These are phyloP conservation scores for Phaffia rhodozyma DNA, from an alignment of 1,284 basidiomycete genomes.

Conservation along the genomic window DNA sequence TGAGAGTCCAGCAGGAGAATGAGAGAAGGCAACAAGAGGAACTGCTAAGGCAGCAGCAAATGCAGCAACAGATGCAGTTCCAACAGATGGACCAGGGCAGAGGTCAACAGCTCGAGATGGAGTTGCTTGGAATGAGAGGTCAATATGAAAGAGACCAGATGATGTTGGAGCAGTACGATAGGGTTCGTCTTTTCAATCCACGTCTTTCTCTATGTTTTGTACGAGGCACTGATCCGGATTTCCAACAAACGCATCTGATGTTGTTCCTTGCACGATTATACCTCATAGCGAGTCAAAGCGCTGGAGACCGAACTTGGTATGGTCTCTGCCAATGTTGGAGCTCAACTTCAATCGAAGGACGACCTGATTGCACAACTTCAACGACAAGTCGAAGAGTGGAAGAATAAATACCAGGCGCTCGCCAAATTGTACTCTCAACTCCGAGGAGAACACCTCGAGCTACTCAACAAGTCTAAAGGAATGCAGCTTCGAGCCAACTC, in stretches of 20 bases:
- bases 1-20: constrained; percentile 52
- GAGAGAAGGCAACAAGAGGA: constrained; percentile 82
- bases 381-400: constrained; percentile 93
- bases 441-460: constrained; percentile 91
- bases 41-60: constrained; percentile 61
- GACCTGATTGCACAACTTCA: constrained; percentile 92
- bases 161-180: constrained; percentile 94
- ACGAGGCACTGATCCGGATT: constrained; percentile 2
- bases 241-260: not conserved
- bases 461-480: constrained; percentile 94
- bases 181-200: constrained; percentile 42
- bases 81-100: constrained; percentile 53
- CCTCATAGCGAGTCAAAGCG: constrained; percentile 73
- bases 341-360: constrained; percentile 86
- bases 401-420: constrained; percentile 96
- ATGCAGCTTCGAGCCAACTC: constrained; percentile 97
- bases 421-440: constrained; percentile 98
- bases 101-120: constrained; percentile 71
- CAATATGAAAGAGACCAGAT: constrained; percentile 98
- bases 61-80: constrained; percentile 44
- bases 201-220: constrained; percentile 2
- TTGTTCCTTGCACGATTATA: constrained; percentile 4
- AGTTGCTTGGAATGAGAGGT: constrained; percentile 83
- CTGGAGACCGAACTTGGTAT: constrained; percentile 81
- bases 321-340: constrained; percentile 65